Percentiles rank a stretch among this genome's conserved stretches.
Conservation (phyloP, 208 protist genomes). For the Borovskyia barvae region DNA sequence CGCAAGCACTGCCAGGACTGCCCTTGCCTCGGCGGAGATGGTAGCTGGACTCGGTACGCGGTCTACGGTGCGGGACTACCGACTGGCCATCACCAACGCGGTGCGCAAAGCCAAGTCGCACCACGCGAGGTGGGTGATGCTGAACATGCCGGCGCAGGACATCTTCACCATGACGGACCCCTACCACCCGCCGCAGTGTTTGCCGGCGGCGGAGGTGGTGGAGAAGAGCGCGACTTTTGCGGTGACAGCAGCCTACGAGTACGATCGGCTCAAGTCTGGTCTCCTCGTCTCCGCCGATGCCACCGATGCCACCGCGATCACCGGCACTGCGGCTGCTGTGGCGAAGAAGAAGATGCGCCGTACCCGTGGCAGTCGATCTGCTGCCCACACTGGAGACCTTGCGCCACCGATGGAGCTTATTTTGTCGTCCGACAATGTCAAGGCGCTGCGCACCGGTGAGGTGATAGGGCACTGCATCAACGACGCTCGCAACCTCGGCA, state of each 20-base stretch:
- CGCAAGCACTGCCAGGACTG: neutral
- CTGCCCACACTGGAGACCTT: neutral
- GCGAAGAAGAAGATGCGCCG: neutral
- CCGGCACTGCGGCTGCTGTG: neutral
- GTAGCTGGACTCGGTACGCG: conserved; percentile 27
- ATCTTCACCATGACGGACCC: conserved; percentile 20
- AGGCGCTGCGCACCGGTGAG: conserved; percentile 52
- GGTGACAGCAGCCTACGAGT: conserved; percentile 74
- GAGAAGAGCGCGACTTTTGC: conserved; percentile 73
- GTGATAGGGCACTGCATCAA: conserved; percentile 80
- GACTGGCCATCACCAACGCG: conserved; percentile 60
- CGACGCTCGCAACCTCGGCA: conserved; percentile 75
- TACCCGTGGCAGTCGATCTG: neutral
- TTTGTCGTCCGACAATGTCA: conserved; percentile 32
- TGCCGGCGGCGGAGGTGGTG: conserved; percentile 40
- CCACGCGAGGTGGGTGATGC: conserved; percentile 10
- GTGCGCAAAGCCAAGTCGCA: conserved; percentile 62
- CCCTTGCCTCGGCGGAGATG: conserved; percentile 10
- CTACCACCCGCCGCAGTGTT: conserved; percentile 41
- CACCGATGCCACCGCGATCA: neutral
- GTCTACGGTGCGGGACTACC: conserved; percentile 59
- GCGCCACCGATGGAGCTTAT: conserved; percentile 30
- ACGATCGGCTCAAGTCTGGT: conserved; percentile 60
- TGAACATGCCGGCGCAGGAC: conserved; percentile 29
- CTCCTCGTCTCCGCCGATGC: neutral